Conservation (phyloP, 1,284 basidiomycete genomes). For the Leccinum fallax region DNA sequence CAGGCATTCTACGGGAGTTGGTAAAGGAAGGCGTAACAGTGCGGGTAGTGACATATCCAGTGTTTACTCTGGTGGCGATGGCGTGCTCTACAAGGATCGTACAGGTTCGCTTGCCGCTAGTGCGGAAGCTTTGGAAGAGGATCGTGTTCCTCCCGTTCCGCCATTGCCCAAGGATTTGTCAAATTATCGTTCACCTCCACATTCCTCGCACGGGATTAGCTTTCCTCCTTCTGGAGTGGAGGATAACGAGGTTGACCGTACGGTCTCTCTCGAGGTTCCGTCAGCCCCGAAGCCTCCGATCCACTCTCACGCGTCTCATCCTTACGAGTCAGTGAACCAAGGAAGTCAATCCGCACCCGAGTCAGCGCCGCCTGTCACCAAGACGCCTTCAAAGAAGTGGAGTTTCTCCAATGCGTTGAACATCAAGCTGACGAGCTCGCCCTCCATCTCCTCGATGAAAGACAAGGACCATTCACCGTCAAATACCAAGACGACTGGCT, state of each 20-base stretch:
- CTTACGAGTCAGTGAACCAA: conserved; percentile 25
- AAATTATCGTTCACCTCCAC: conserved; percentile 69
- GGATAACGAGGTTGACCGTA: conserved; percentile 43
- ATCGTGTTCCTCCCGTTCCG: conserved; percentile 89
- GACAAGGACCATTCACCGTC: conserved; percentile 39
- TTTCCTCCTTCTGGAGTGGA: conserved; percentile 48
- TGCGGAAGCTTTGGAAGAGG: conserved; percentile 61
- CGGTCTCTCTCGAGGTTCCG: conserved; percentile 57
- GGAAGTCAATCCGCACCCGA: conserved; percentile 45
- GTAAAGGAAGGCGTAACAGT: conserved; percentile 71
- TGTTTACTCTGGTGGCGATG: conserved; percentile 63
- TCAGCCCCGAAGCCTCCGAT: conserved; percentile 39
- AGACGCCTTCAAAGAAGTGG: conserved; percentile 93
- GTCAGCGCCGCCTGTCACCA: conserved; percentile 44
- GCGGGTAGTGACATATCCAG: conserved; percentile 85
- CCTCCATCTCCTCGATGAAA: conserved; percentile 59
- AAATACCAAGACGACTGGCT: conserved; percentile 46
- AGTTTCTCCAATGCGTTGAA: conserved; percentile 92
- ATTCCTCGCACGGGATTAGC: conserved; percentile 51
- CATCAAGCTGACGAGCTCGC: conserved; percentile 70
- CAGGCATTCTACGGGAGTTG: conserved; percentile 58
- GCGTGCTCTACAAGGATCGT: conserved; percentile 62
- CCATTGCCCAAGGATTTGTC: conserved; percentile 92
- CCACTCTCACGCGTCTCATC: conserved; percentile 20
- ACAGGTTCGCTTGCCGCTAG: conserved; percentile 55